These are phyloP conservation scores for Tulasnella sp. DNA, from an alignment of 768 basidiomycete genomes.

Conservation along the genomic window DNA sequence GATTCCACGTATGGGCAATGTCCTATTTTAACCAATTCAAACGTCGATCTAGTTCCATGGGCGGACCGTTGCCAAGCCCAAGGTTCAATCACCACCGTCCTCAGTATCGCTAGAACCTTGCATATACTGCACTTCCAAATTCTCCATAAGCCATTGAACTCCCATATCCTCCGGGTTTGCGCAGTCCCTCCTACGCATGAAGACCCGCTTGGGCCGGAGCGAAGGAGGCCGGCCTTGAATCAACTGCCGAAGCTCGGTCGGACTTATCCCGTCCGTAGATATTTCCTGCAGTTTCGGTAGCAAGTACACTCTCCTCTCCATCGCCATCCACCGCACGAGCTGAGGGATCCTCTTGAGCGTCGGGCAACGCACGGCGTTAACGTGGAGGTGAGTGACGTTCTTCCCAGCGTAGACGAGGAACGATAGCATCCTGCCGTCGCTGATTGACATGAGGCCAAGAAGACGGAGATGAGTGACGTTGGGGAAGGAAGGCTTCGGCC, in stretches of 20 bases:
- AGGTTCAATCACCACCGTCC: not conserved
- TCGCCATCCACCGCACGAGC: constrained; percentile 12
- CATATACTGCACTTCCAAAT: constrained; percentile 8
- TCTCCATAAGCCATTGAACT: constrained; percentile 12
- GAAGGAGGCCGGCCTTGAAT: constrained; percentile 5
- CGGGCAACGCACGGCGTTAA: constrained; percentile 15
- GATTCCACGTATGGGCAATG: not conserved
- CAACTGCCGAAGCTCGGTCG: constrained; percentile 12
- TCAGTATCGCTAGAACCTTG: constrained; percentile 17
- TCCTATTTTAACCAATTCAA: not conserved
- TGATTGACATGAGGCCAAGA: constrained; percentile 15
- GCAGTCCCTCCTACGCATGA: constrained; percentile 15
- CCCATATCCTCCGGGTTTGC: constrained; percentile 13
- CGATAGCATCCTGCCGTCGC: not conserved
- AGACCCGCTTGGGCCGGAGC: constrained; percentile 1
- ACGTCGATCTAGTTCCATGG: not conserved
- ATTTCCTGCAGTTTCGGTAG: constrained; percentile 11
- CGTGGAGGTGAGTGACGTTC: constrained; percentile 6
- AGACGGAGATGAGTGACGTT: constrained; percentile 10
- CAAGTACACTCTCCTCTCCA: constrained; percentile 1
- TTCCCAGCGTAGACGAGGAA: constrained; percentile 2
- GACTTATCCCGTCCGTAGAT: constrained; percentile 3
- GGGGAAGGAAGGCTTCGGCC: constrained; percentile 7
- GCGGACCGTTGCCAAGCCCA: not conserved
- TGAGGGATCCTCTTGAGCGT: constrained; percentile 13